Conservation (phyloP, 2,329 filamentous ascomycete species). For the Venturiaceae sp. region DNA sequence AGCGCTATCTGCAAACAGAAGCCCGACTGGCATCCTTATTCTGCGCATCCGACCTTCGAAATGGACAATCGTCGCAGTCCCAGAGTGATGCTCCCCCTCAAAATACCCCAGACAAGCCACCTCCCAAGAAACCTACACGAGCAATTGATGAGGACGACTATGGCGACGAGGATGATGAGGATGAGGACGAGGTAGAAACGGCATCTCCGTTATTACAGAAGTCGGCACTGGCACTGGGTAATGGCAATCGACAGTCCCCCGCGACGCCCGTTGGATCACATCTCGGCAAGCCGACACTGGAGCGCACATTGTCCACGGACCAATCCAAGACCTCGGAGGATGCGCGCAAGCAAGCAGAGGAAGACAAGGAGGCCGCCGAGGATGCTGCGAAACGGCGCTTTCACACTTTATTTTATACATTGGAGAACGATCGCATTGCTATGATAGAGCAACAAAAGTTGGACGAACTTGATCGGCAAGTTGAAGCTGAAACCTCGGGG, state of each 20-base stretch:
- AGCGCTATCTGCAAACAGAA: slow-evolving; percentile 69
- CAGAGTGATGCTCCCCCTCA: slow-evolving; percentile 7
- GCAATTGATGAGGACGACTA: slow-evolving; percentile 80
- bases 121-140: slow-evolving; percentile 54
- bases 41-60: slow-evolving; percentile 24
- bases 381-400: slow-evolving; percentile 85
- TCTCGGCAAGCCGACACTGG: slow-evolving; percentile 54
- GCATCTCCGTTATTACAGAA: slow-evolving; percentile 39
- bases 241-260: slow-evolving; percentile 38
- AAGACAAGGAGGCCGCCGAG: slow-evolving; percentile 82
- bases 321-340: slow-evolving; percentile 69
- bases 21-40: slow-evolving; percentile 71
- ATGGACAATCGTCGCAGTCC: not conserved
- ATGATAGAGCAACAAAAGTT: slow-evolving; percentile 97
- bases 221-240: slow-evolving; percentile 42
- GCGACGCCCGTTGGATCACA: slow-evolving; percentile 51
- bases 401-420: slow-evolving; percentile 86
- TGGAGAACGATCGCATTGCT: slow-evolving; percentile 89
- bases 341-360: slow-evolving; percentile 85
- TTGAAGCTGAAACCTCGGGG: slow-evolving; percentile 86
- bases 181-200: slow-evolving; percentile 31
- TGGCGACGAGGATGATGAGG: slow-evolving; percentile 67
- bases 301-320: slow-evolving; percentile 41
- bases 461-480: slow-evolving; percentile 90
- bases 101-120: slow-evolving; percentile 26